Percentiles rank a stretch among this genome's conserved stretches.
Conservation (phyloP, 768 basidiomycete species). For the Hirschioporus abietinus region DNA sequence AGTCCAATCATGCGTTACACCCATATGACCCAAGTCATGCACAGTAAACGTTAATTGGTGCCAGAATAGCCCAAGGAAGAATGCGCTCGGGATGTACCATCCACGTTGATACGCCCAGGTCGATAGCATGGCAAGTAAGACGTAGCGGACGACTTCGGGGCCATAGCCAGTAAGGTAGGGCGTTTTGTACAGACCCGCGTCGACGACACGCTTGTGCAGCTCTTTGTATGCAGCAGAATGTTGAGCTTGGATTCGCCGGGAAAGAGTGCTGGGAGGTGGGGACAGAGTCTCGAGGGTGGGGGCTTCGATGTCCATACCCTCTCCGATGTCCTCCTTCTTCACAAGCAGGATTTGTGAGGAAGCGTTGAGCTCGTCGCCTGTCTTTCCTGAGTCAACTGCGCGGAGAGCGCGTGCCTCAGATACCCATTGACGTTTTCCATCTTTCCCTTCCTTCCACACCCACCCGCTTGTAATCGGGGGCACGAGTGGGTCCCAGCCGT, state of each 20-base stretch:
- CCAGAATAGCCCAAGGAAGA: slow-evolving; percentile 86
- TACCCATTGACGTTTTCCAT: slow-evolving; percentile 48
- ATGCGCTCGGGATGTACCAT: slow-evolving; percentile 71
- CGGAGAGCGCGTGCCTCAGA: slow-evolving; percentile 50
- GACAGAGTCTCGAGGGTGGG: slow-evolving; percentile 42
- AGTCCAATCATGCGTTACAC: slow-evolving; percentile 84
- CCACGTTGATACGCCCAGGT: slow-evolving; percentile 53
- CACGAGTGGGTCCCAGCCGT: slow-evolving; percentile 67
- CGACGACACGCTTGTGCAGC: slow-evolving; percentile 67
- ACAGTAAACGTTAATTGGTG: slow-evolving; percentile 91
- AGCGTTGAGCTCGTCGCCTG: slow-evolving; percentile 14
- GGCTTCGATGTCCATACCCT: slow-evolving; percentile 5
- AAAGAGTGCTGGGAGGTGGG: slow-evolving; percentile 49
- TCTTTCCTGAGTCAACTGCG: slow-evolving; percentile 20
- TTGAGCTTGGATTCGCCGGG: slow-evolving; percentile 50
- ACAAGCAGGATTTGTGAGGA: slow-evolving; percentile 62
- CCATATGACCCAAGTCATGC: slow-evolving; percentile 94
- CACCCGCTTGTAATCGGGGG: slow-evolving; percentile 87
- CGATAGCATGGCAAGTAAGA: slow-evolving; percentile 52
- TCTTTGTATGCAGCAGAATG: slow-evolving; percentile 77
- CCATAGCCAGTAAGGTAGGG: slow-evolving; percentile 86
- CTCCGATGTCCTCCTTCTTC: slow-evolving; percentile 29
- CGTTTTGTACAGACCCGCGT: slow-evolving; percentile 81
- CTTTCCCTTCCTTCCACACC: slow-evolving; percentile 51
- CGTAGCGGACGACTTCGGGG: slow-evolving; percentile 79